Evolutionary conservation across 345 rosid species (phyloP).

Genomic region (Ailanthus altissimus): DNA sequence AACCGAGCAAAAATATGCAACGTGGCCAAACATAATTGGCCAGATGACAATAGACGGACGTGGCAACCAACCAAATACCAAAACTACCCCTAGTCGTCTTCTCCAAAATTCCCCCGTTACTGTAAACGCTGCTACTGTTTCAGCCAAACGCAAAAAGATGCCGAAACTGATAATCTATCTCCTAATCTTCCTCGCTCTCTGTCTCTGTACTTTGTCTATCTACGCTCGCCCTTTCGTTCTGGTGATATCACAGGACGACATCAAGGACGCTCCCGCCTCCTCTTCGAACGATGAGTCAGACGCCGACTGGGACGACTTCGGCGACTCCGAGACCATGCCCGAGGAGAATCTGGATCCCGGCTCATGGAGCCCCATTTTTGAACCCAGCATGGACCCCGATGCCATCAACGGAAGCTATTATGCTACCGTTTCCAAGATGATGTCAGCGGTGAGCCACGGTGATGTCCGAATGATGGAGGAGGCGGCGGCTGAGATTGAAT

Average conservation of each 20-base stretch:
- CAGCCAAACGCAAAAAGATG: conserved; percentile 18
- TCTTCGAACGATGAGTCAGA: conserved; percentile 45
- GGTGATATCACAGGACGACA: conserved; percentile 81
- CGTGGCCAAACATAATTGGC: conserved; percentile 13
- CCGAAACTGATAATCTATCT: conserved; percentile 35
- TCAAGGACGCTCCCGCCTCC: conserved; percentile 55
- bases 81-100: conserved; percentile 14
- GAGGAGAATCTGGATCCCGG: conserved; percentile 91
- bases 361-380: conserved; percentile 90
- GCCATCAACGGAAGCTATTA: conserved; percentile 48
- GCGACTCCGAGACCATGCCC: conserved; percentile 62
- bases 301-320: conserved; percentile 77
- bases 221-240: conserved; percentile 73
- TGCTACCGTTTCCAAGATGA: conserved; percentile 54
- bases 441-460: conserved; percentile 54
- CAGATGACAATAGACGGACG: neutral
- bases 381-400: conserved; percentile 49
- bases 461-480: conserved; percentile 68
- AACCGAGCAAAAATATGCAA: no score
- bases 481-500: conserved; percentile 65
- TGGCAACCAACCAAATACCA: conserved; percentile 17
- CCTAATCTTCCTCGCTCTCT: conserved; percentile 36
- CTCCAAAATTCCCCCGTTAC: neutral
- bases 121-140: no score
- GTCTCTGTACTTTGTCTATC: conserved; percentile 35